Evolutionary conservation across 73 alveolate species (phyloP).

Genomic region (Uronychia binucleata): DNA sequence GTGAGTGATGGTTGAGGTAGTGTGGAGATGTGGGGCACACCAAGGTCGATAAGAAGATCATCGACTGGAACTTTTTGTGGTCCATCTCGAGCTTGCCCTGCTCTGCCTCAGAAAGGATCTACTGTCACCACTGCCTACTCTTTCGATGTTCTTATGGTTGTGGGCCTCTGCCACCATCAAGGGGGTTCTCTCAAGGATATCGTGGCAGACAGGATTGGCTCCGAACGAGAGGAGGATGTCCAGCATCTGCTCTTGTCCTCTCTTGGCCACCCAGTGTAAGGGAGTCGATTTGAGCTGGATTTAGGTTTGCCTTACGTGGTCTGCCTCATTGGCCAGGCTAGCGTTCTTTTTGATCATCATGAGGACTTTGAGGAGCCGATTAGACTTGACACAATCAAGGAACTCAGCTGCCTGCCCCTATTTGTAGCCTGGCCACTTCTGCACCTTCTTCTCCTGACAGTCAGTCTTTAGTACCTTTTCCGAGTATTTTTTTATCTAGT

Average conservation of each 20-base stretch:
- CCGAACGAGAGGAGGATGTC: slow-evolving; percentile 10
- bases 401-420: neutral
- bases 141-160: neutral
- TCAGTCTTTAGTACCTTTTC: neutral
- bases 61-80: neutral
- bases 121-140: neutral
- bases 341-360: neutral
- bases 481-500: neutral
- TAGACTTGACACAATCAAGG: neutral
- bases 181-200: slow-evolving; percentile 49
- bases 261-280: slow-evolving; percentile 57
- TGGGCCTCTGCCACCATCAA: slow-evolving; percentile 26
- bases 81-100: neutral
- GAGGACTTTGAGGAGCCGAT: neutral
- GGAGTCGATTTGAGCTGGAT: neutral
- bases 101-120: neutral
- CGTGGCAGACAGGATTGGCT: slow-evolving; percentile 30
- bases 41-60: neutral
- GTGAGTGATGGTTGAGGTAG: neutral
- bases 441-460: neutral
- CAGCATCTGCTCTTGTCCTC: slow-evolving; percentile 25
- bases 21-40: neutral
- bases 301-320: neutral
- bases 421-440: neutral
- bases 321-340: neutral